Base-by-base conservation (phyloP, 169 alveolate genomes). In the Plasmodium yoelii region DNA sequence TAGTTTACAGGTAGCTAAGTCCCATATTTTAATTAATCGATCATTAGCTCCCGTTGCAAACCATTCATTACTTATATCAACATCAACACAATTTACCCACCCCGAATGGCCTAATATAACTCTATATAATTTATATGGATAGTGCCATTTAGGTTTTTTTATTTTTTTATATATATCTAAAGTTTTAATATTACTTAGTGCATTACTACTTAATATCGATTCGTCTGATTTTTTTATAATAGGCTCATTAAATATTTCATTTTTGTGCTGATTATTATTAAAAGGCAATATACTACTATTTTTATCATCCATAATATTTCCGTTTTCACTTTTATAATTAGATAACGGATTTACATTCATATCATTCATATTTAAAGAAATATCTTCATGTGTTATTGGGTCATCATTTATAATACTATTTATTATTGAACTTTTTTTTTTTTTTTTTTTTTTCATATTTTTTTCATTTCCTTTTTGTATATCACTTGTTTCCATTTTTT, bases 41-140 rank as follows among this genome's bases (percentile, higher is more conserved):
- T 99, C 99, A 75, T 97, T 96, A 44, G 99, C 95, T 0, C 99
- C 99, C 34, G 99, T 93, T 12, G 97, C 99, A 90, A 98, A 97
- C 97, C 98, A 99, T 86, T 96, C 95, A 88, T 99, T 99, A 9
- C 98, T 96, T 47, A 98, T 97, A 86, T 99, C 99, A 19, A 98
- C 98, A 18, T 98, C 98, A 49, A 99, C 95, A 72, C 98, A 96
- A 63, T 99, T 96, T 18, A 99, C 99, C 99, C 99, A 99, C 13
- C 99, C 99, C 88, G 96, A 96, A 92, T 99, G 99, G 0, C 99
- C 99, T 60, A 98, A 94, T 47, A 98, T 97, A 59, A 99, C 99
- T 87, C 99, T 92, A 93, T 95, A 95, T 60, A 99, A 90, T 97
- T 98, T 98, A 99, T 99, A 99, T 26, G 98, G 99, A 15, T 98